A percentile compares a stretch with the other conserved stretches of the same genome.
Evolutionary conservation across 495 filamentous ascomycete genomes (phyloP).

Genomic region (Trichoderma asperelloides): DNA sequence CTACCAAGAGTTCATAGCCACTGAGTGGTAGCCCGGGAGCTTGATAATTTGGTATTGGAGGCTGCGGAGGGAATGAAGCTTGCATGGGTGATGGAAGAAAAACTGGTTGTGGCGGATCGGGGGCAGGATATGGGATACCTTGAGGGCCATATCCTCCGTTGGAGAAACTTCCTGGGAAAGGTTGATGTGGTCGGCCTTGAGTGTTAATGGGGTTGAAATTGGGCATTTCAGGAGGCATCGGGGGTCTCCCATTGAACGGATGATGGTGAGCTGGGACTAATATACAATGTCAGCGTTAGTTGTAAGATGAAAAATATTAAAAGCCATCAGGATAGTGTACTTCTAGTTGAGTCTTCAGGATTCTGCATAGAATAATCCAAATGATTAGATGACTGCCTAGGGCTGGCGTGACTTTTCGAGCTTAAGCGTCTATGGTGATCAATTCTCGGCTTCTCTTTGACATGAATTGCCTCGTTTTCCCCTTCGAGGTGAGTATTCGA

Average conservation of each 20-base stretch:
- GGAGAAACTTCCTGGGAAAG: neutral
- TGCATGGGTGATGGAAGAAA: constrained; percentile 2
- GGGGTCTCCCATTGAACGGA: neutral
- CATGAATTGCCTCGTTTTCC: neutral
- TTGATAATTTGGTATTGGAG: neutral
- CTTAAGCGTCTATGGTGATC: neutral
- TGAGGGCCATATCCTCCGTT: neutral
- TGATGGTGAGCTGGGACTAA: neutral
- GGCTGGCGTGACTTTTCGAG: neutral
- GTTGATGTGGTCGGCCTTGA: neutral
- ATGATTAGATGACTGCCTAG: neutral
- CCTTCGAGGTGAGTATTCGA: neutral
- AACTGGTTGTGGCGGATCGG: neutral
- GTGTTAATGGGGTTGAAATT: neutral
- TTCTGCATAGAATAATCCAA: neutral
- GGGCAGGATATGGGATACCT: neutral
- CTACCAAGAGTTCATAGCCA: constrained; percentile 63
- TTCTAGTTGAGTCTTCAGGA: neutral
- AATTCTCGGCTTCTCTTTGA: neutral
- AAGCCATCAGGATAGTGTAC: neutral
- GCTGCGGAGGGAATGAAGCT: neutral
- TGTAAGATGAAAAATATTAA: neutral
- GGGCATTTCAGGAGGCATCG: neutral
- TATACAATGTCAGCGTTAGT: neutral
- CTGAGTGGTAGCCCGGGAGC: constrained; percentile 24